Evolutionary conservation across 169 alveolate genomes (phyloP).

Genomic region (Ichthyophthirius multifiliis): DNA sequence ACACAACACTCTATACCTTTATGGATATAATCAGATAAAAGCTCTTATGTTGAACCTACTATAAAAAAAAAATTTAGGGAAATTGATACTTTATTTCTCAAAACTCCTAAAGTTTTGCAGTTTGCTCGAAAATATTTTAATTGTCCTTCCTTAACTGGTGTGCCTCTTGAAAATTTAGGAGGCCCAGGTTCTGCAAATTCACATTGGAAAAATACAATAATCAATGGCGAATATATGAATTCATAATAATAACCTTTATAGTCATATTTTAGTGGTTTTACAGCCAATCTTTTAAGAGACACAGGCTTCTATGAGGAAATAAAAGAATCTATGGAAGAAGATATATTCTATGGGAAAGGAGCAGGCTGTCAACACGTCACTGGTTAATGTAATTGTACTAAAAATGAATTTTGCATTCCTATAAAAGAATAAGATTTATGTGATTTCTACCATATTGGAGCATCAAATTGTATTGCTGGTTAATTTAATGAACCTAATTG

Average conservation of each 20-base stretch:
- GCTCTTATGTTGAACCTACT: no score
- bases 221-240: constrained; percentile 59
- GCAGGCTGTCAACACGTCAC: neutral
- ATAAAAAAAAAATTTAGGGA: no score
- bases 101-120: constrained; percentile 36
- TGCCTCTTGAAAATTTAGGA: constrained; percentile 50
- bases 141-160: constrained; percentile 42
- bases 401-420: neutral
- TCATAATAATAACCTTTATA: constrained; percentile 27
- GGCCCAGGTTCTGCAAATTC: constrained; percentile 53
- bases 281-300: constrained; percentile 24
- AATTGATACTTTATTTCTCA: neutral
- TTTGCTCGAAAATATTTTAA: constrained; percentile 36
- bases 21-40: no score
- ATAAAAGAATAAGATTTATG: no score
- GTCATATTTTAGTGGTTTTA: constrained; percentile 3
- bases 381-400: neutral
- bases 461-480: neutral
- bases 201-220: constrained; percentile 50
- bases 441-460: neutral
- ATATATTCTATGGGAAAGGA: neutral
- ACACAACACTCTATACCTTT: no score
- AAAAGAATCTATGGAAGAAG: neutral
- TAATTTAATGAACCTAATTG: neutral
- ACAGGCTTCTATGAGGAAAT: constrained; percentile 6